Evolutionary conservation across 306 rosid species (phyloP).

Genomic region (Inga laurina): DNA sequence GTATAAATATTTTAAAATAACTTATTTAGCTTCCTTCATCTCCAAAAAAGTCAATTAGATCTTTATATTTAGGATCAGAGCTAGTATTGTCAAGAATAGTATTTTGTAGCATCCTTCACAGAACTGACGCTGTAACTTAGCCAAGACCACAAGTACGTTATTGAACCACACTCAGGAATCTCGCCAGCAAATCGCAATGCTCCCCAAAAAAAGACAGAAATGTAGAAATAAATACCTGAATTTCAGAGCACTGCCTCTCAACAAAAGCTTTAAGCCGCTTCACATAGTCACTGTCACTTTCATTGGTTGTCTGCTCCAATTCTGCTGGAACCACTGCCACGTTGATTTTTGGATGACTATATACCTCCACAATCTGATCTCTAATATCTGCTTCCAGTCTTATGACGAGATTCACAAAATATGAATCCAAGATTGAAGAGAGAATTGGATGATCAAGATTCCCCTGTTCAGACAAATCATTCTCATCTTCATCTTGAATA

Average conservation of each 20-base stretch:
- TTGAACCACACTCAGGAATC: constrained; percentile 23
- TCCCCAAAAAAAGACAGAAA: constrained; percentile 17
- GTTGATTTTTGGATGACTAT: constrained; percentile 79
- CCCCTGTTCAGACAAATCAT: constrained; percentile 52
- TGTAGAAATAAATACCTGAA: constrained; percentile 63
- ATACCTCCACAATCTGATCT: constrained; percentile 76
- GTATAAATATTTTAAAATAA: no score
- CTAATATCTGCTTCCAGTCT: constrained; percentile 72
- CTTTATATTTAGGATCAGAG: no score
- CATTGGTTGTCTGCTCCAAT: constrained; percentile 78
- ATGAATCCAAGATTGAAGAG: constrained; percentile 70
- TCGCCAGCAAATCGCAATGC: not conserved
- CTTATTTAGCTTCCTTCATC: no score
- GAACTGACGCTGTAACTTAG: not conserved
- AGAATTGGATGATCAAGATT: constrained; percentile 70
- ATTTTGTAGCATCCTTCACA: not conserved
- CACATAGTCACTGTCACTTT: constrained; percentile 74
- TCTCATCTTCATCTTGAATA: constrained; percentile 67
- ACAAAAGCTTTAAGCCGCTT: constrained; percentile 84
- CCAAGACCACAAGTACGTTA: not conserved
- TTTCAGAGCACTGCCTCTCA: constrained; percentile 91
- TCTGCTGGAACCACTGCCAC: constrained; percentile 96
- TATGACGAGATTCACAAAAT: constrained; percentile 60
- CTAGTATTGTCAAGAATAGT: not conserved
- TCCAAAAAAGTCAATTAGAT: no score